Conservation (phyloP, 129 eudicot genomes). For the Ambrosia artemisiifolia region DNA sequence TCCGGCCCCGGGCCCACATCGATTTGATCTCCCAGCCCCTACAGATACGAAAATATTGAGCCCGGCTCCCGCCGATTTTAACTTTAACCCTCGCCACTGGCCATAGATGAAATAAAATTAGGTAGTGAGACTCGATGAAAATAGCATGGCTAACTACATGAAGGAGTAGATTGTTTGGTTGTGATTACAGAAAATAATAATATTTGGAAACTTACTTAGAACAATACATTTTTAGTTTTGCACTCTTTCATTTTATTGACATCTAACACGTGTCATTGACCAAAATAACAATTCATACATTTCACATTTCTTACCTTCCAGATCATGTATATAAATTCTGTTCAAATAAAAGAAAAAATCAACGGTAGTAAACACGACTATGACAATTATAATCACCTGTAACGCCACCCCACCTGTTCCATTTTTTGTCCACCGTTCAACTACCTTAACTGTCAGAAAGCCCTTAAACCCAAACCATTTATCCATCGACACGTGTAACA, state of each 20-base stretch:
- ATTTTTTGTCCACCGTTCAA: conserved; percentile 11
- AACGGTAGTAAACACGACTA: conserved; percentile 11
- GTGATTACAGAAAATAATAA: not conserved
- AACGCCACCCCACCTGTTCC: conserved; percentile 13
- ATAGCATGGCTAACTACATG: no score
- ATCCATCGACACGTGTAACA: conserved; percentile 19
- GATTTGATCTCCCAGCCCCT: no score
- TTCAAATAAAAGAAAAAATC: conserved; percentile 2
- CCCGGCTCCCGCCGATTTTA: no score
- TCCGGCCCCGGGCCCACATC: no score
- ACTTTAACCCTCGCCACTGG: no score
- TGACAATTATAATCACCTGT: conserved; percentile 24
- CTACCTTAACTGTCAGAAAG: conserved; percentile 5
- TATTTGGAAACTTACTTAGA: not conserved
- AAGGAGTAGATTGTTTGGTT: no score
- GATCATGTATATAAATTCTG: conserved; percentile 13
- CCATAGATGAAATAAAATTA: no score
- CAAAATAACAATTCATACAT: conserved; percentile 16
- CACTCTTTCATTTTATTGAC: not conserved
- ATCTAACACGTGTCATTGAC: conserved; percentile 21
- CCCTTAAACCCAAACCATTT: not conserved
- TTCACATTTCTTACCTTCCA: conserved; percentile 30
- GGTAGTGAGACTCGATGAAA: no score
- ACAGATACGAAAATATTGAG: no score
- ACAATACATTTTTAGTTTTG: not conserved